phyloP scores from a whole-genome alignment of 331 rosid species.

The Pyracantha coccinea region DNA sequence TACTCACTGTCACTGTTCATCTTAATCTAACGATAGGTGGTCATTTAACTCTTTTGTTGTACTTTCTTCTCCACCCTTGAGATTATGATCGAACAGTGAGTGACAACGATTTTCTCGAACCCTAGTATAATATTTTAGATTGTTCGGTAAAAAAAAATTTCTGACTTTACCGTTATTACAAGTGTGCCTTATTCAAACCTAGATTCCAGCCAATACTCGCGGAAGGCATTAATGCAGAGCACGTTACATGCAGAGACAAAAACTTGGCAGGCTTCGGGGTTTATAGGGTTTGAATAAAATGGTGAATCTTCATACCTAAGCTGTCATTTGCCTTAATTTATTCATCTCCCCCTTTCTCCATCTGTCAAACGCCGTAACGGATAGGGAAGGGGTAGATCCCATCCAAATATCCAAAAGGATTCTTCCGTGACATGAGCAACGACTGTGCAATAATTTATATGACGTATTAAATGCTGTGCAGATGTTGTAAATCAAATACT shows the following conservation, averaged over 20 bases:
- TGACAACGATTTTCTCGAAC: no score
- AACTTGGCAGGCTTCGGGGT: no score
- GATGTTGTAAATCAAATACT: not conserved
- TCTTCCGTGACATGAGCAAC: not conserved
- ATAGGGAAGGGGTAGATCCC: slow-evolving; percentile 13
- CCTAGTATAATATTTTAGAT: not conserved
- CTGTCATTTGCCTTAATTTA: slow-evolving; percentile 7
- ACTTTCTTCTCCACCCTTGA: no score
- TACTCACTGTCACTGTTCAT: no score
- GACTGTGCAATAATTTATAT: not conserved
- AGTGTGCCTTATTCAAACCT: not conserved
- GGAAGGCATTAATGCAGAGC: not conserved
- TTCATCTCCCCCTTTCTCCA: not conserved
- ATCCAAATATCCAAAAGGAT: not conserved
- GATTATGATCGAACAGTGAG: no score
- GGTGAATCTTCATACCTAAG: not conserved
- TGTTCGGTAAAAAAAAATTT: not conserved
- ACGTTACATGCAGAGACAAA: not conserved
- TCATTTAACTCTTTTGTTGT: no score
- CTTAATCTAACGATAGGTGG: no score
- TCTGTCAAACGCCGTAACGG: slow-evolving; percentile 4
- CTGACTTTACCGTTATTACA: not conserved
- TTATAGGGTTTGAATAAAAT: no score
- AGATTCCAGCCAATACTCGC: not conserved
- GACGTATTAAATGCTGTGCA: not conserved